These are phyloP conservation scores for Huntiella omanensis DNA, from an alignment of 2,329 filamentous ascomycete species.

Conservation along the genomic window DNA sequence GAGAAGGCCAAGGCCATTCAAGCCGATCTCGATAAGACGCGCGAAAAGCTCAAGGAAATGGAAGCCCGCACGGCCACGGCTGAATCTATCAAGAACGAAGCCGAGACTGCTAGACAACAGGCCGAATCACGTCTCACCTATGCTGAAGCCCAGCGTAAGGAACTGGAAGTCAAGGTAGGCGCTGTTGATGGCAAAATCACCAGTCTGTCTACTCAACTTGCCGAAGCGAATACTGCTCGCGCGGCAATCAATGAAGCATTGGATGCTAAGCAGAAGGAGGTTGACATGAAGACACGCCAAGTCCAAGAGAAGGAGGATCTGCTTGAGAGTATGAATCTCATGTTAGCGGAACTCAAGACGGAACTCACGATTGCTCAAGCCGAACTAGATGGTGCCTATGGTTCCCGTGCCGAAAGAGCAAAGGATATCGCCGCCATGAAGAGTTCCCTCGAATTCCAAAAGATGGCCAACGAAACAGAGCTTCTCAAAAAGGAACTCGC, in stretches of 20 bases:
- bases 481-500: conserved; percentile 31
- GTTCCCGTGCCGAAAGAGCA: conserved; percentile 37
- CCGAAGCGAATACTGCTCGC: conserved; percentile 17
- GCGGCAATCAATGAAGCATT: conserved; percentile 22
- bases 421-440: conserved; percentile 37
- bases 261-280: conserved; percentile 23
- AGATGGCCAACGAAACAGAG: conserved; percentile 29
- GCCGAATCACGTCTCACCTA: conserved; percentile 8
- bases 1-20: conserved; percentile 18
- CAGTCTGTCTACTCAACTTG: conserved; percentile 21
- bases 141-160: conserved; percentile 9
- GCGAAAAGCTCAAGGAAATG: conserved; percentile 20
- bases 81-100: conserved; percentile 8
- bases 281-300: conserved; percentile 20
- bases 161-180: conserved; percentile 13
- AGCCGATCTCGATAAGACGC: conserved; percentile 25
- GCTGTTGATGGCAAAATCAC: conserved; percentile 18
- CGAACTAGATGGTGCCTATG: conserved; percentile 43
- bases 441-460: conserved; percentile 25
- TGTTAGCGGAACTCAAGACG: conserved; percentile 39
- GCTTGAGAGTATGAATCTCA: conserved; percentile 30
- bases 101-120: conserved; percentile 12
- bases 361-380: conserved; percentile 41
- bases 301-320: conserved; percentile 31
- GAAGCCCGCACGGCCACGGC: conserved; percentile 9